Percentiles rank a stretch among this genome's conserved stretches.
Conservation (phyloP, 495 filamentous ascomycete species). For the Podospora didyma region DNA sequence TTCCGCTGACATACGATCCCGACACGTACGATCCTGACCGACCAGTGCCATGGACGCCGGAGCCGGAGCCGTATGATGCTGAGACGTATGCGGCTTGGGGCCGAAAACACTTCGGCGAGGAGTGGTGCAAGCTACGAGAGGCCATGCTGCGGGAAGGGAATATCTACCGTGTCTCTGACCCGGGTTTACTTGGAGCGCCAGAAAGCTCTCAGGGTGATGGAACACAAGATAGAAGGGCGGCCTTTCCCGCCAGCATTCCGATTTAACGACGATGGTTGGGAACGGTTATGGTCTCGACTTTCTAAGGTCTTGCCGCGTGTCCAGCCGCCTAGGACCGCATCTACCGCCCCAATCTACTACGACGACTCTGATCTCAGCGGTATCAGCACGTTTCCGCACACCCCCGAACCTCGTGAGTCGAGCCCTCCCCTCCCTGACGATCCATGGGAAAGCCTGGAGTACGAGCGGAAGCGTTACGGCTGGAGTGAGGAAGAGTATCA, state of each 20-base stretch:
- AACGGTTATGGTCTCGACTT: slow-evolving; percentile 8
- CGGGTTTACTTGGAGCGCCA: slow-evolving; percentile 8
- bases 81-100: slow-evolving; percentile 11
- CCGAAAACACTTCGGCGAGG: slow-evolving; percentile 12
- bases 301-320: slow-evolving; percentile 1
- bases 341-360: slow-evolving; percentile 2
- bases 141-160: slow-evolving; percentile 14
- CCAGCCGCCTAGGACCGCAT: slow-evolving; percentile 1
- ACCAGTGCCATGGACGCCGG: slow-evolving; percentile 11
- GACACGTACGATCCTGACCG: background rate
- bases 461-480: slow-evolving; percentile 3
- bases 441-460: slow-evolving; percentile 12
- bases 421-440: slow-evolving; percentile 2
- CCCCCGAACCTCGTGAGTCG: slow-evolving; percentile 4
- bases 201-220: slow-evolving; percentile 6
- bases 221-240: slow-evolving; percentile 5
- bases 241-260: slow-evolving; percentile 1
- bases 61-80: slow-evolving; percentile 10
- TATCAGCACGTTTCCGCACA: slow-evolving; percentile 4
- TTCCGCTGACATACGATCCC: slow-evolving; percentile 8
- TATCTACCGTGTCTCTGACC: slow-evolving; percentile 2
- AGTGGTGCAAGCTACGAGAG: slow-evolving; percentile 10
- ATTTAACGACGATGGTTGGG: slow-evolving; percentile 5
- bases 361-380: slow-evolving; percentile 6
- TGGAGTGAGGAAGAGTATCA: slow-evolving; percentile 7